Conservation (phyloP, 1,284 basidiomycete genomes). For the Pseudozyma hubeiensis region DNA sequence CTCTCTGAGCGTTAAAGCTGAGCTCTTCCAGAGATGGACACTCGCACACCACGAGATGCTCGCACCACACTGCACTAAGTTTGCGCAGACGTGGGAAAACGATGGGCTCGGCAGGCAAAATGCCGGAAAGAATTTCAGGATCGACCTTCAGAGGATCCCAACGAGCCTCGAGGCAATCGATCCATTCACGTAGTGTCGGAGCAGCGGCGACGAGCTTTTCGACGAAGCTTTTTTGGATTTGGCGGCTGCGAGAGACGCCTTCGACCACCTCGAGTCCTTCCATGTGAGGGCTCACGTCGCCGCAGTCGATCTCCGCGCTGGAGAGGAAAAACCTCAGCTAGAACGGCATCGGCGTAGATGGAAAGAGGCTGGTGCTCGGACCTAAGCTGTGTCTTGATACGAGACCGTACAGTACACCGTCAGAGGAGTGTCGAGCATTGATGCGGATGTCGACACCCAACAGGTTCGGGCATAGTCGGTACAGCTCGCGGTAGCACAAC, state of each 20-base stretch:
- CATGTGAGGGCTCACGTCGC: conserved; percentile 12
- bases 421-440: background rate
- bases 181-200: conserved; percentile 10
- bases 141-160: conserved; percentile 9
- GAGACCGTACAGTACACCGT: background rate
- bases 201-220: conserved; percentile 10
- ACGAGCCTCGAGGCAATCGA: conserved; percentile 1
- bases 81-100: conserved; percentile 16
- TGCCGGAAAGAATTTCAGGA: background rate
- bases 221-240: conserved; percentile 22
- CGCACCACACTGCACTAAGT: conserved; percentile 10
- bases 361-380: conserved; percentile 5
- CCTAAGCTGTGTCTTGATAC: background rate
- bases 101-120: conserved; percentile 4
- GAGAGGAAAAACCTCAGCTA: conserved; percentile 13
- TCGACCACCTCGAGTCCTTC: conserved; percentile 8
- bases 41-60: conserved; percentile 19
- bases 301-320: conserved; percentile 9
- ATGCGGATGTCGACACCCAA: conserved; percentile 12
- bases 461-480: conserved; percentile 8
- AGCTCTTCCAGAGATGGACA: conserved; percentile 14
- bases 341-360: conserved; percentile 5
- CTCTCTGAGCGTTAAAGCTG: conserved; percentile 11
- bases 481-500: conserved; percentile 14
- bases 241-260: background rate